A percentile compares a stretch with the other conserved stretches of the same genome.
phyloP scores from a whole-genome alignment of 148 eudicot species.

The Fagopyrum tataricum region DNA sequence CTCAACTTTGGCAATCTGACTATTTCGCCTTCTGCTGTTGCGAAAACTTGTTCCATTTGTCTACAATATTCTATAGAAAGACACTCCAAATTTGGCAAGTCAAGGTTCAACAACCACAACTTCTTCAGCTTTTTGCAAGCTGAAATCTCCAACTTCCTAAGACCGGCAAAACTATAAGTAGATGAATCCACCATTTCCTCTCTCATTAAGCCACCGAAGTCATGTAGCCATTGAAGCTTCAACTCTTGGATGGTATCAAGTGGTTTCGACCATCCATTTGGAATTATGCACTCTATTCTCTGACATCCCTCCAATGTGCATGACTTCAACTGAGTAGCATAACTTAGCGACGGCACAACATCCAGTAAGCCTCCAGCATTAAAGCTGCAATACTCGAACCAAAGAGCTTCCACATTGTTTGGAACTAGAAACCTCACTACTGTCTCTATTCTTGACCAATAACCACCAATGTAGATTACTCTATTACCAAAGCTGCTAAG shows the following conservation, averaged over 20 bases:
- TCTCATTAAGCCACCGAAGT: neutral
- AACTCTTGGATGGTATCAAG: neutral
- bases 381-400: too few species aligned
- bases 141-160: neutral
- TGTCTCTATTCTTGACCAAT: too few species aligned
- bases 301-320: neutral
- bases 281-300: neutral
- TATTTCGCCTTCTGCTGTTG: too few species aligned
- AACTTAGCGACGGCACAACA: too few species aligned
- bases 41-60: too few species aligned
- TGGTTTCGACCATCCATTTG: neutral
- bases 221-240: neutral
- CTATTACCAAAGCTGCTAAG: too few species aligned
- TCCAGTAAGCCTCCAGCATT: too few species aligned
- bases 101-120: neutral
- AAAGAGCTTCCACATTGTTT: too few species aligned
- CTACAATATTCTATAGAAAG: too few species aligned
- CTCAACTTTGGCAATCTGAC: too few species aligned
- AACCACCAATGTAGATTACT: too few species aligned
- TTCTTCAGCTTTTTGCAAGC: neutral
- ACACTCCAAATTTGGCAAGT: neutral
- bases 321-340: neutral
- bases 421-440: too few species aligned
- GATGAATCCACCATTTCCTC: neutral
- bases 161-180: neutral